These are phyloP conservation scores for Geranomyces variabilis DNA, from an alignment of 192 early-diverging fungal genomes.

Conservation along the genomic window DNA sequence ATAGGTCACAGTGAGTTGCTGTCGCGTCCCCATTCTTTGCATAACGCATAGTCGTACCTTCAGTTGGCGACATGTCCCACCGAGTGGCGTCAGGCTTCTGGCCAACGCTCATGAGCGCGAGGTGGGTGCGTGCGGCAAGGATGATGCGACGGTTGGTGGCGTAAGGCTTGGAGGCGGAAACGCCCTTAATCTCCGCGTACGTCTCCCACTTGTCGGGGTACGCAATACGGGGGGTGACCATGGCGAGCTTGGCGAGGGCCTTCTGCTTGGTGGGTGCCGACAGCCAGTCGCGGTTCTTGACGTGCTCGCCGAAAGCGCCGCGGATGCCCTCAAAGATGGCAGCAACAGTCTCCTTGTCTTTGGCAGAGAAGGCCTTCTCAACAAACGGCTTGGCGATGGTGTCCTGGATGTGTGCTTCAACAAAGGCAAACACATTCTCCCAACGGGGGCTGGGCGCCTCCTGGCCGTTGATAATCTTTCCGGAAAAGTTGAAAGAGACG, in stretches of 20 bases:
- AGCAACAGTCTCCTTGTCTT: neutral
- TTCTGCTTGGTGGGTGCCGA: conserved; percentile 33
- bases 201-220: conserved; percentile 42
- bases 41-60: too few relatives aligned
- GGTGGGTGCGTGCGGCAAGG: neutral
- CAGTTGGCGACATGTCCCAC: conserved; percentile 43
- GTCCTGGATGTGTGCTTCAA: conserved; percentile 1
- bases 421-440: neutral
- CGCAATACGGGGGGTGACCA: conserved; percentile 39
- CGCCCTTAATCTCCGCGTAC: conserved; percentile 28
- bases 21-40: too few relatives aligned
- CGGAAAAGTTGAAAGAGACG: neutral
- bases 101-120: conserved; percentile 1
- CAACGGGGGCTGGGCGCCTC: neutral
- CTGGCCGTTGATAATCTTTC: neutral
- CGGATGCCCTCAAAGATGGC: neutral
- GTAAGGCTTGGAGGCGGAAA: neutral
- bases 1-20: too few relatives aligned
- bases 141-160: conserved; percentile 14
- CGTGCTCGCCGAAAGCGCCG: conserved; percentile 4
- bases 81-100: conserved; percentile 35
- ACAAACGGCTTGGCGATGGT: conserved; percentile 4
- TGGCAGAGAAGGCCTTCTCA: conserved; percentile 6
- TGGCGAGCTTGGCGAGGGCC: conserved; percentile 30
- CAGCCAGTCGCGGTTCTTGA: conserved; percentile 31